Base-by-base conservation (phyloP, 768 basidiomycete species). In the Tulasnella sp. region DNA sequence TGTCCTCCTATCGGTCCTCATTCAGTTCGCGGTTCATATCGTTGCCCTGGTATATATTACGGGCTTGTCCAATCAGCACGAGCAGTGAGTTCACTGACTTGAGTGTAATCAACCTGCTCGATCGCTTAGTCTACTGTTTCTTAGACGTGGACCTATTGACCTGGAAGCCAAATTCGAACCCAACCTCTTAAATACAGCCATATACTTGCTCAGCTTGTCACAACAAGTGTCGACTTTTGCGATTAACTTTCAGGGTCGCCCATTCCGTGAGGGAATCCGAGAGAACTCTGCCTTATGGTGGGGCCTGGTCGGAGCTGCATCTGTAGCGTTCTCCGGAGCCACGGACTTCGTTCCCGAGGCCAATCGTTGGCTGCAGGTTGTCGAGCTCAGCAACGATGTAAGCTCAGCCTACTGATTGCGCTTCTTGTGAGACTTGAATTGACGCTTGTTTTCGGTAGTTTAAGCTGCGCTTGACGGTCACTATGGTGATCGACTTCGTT, bases 171-270 rank as follows among this genome's bases (percentile, higher is more conserved):
- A 96, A 69, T 99, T 96, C 66, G 90, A 92, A 68, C 94, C 96
- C 0, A 89, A 83, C 63, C 73, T 99, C 49, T 76, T 99, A 60
- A 99, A 98, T 75, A 94, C 93, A 2, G 91, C 92, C 43, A 94
- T 99, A 66, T 99, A 93, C 73, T 81, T 98, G 27, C 78, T 99
- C 53, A 87, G 93, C 54, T 78, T 98, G 38, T 93, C 90, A 1
- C 94, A 99, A 69, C 96, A 99, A 70, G 94, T 99, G 1, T 98
- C 94, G 5, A 98, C 96, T 0, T 98, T 99, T 67, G 85, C 92
- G 2, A 92, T 98, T 74, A 99, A 99, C 75, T 99, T 93, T 80
- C 91, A 92, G 75, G 96, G 96, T 8, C 86, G 96, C 34, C 96
- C 96, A 0, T 99, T 98, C 84, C 84, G 96, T 31, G 96, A 99